phyloP scores from a whole-genome alignment of 1,284 basidiomycete genomes.

The Melampsora medusae region DNA sequence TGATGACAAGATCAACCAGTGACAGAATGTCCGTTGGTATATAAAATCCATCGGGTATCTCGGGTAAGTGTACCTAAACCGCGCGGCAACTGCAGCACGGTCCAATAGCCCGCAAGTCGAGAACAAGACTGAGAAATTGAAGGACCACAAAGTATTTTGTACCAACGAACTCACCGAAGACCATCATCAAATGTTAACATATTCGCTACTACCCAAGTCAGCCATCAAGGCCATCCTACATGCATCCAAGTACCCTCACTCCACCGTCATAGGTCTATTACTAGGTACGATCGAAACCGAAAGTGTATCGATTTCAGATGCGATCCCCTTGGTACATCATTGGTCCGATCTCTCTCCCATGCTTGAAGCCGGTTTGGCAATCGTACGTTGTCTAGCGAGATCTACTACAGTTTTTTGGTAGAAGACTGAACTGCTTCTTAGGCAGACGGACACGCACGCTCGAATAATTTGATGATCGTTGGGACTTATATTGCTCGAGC shows the following conservation, averaged over 20 bases:
- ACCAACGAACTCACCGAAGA: no score
- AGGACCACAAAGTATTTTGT: no score
- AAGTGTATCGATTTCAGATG: conserved; percentile 18
- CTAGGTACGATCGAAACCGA: conserved; percentile 10
- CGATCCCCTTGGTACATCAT: conserved; percentile 30
- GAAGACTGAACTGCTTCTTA: neutral
- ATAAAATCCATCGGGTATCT: no score
- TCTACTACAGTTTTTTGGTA: neutral
- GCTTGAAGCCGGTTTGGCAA: conserved; percentile 25
- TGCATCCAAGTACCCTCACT: conserved; percentile 28
- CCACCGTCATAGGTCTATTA: conserved; percentile 27
- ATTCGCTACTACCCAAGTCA: neutral
- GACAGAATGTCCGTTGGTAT: no score
- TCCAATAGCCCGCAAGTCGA: no score
- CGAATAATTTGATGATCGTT: conserved; percentile 15
- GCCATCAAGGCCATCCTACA: conserved; percentile 19
- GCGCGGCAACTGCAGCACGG: no score
- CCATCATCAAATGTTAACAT: neutral
- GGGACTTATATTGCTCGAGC: conserved; percentile 30
- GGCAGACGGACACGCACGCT: conserved; percentile 16
- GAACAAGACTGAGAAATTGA: no score
- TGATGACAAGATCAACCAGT: no score
- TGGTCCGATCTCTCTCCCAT: conserved; percentile 34
- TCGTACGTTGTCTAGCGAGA: conserved; percentile 3
- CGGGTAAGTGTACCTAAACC: no score